Evolutionary conservation across 305 asterid species (phyloP).

Genomic region (Solanum hybrid): DNA sequence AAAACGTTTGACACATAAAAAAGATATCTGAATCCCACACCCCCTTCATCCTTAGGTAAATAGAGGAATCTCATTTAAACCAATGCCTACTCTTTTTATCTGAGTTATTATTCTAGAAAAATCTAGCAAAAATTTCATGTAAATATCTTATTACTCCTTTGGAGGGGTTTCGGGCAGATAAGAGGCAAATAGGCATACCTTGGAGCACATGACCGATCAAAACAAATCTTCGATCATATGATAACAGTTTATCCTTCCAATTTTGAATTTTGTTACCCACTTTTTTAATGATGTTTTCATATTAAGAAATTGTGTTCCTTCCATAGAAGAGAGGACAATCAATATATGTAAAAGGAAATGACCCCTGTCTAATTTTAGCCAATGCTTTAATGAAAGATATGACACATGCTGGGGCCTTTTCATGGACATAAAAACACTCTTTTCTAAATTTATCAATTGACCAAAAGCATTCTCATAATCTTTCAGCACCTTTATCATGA

Average conservation of each 20-base stretch:
- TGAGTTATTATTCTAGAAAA: background rate
- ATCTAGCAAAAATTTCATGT: background rate
- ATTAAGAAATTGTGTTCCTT: background rate
- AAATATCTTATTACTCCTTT: background rate
- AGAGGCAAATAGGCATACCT: too few species aligned
- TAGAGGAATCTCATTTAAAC: background rate
- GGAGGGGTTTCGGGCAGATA: too few species aligned
- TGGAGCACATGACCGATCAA: background rate
- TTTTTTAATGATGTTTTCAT: background rate
- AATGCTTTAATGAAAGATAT: background rate
- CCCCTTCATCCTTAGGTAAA: background rate
- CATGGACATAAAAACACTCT: background rate
- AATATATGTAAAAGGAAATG: background rate
- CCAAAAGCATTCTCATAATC: background rate
- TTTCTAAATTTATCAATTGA: too few species aligned
- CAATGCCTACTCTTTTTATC: background rate
- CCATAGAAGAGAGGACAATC: background rate
- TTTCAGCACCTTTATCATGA: background rate
- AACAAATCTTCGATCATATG: background rate
- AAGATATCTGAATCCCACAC: background rate
- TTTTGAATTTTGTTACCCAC: background rate
- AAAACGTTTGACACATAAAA: background rate
- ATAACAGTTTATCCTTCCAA: background rate
- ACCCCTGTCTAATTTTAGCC: background rate
- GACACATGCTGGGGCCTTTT: background rate